Base-by-base conservation (phyloP, 106 monocot genomes). In the Dendrobium chrysotoxum region DNA sequence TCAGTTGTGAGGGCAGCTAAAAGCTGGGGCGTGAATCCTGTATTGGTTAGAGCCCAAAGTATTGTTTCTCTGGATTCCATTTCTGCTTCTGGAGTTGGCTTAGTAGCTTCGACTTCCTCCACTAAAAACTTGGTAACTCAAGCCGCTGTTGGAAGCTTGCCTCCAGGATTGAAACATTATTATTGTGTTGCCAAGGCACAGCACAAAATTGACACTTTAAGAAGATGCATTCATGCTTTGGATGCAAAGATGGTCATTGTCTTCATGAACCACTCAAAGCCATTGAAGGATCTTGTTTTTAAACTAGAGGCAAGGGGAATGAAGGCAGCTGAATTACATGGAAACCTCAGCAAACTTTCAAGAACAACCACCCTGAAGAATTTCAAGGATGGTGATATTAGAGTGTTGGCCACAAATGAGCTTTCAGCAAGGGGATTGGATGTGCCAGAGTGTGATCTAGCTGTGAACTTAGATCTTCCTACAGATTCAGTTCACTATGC, bases 401-500 rank as follows among this genome's bases (percentile, higher is more conserved):
- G 92, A 82, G 93, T 99, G n/a, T 38, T 99, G 73, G 92, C 92
- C 64, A 99, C 98, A 23, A 98, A 98, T 79, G 98, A 99, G 80
- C 80, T 99, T 45, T 95, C 99, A 72, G 99, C 99, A 17, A 91
- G 99, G 76, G 99, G 99, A 53, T 77, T 99, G 46, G 99, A 99
- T 73, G 93, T 99, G 54, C 85, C 95, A 5, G 95, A 99, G 39
- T 99, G 99, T 61, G 99, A 95, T 73, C 90, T 95, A 2, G 95
- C 95, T 42, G 95, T 95, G 45, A 99, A 99, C 82, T 77, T 99
- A 75, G 95, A 95, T 75, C 78, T 99, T 18, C 99, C 99, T 4
- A 99, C 99, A 0, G 99, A 99, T 64, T 93, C 99, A 5, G 84
- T 95, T 78, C 99, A 99, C 75, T 99, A 99, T 75, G 93, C 99